phyloP scores from a whole-genome alignment of 2,329 filamentous ascomycete genomes.

The Trichoderma brevicompactum region DNA sequence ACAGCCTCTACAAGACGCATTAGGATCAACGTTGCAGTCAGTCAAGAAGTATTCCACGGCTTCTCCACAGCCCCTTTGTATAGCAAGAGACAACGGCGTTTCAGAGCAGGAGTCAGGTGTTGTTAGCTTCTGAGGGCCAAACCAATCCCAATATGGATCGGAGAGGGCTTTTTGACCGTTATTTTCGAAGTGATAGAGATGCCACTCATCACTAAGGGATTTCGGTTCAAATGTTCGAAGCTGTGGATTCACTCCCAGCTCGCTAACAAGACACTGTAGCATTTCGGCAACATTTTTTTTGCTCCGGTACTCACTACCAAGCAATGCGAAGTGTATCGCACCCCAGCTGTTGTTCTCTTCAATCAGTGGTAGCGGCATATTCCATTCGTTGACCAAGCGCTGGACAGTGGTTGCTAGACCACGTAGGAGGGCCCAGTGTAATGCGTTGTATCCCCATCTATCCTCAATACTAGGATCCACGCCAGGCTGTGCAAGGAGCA shows the following conservation, averaged over 20 bases:
- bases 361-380: not conserved
- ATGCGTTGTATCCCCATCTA: not conserved
- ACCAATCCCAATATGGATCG: not conserved
- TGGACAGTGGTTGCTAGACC: not conserved
- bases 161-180: too few relatives aligned
- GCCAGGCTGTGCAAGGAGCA: not conserved
- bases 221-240: not conserved
- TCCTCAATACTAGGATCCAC: rapidly evolving
- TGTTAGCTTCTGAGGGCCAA: not conserved
- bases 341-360: not conserved
- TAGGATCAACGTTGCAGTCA: not conserved
- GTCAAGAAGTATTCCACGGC: not conserved
- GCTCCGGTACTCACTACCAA: too few relatives aligned
- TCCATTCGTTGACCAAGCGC: not conserved
- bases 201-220: not conserved
- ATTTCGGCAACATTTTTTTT: not conserved
- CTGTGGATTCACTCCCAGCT: not conserved
- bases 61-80: not conserved
- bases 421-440: not conserved
- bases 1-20: not conserved
- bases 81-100: not conserved
- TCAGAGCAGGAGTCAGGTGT: not conserved
- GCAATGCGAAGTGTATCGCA: not conserved
- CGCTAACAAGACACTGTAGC: not conserved
- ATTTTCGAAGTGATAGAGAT: not conserved